Evolutionary conservation across 2,329 filamentous ascomycete species (phyloP).

Genomic region (Emergomyces africanus): DNA sequence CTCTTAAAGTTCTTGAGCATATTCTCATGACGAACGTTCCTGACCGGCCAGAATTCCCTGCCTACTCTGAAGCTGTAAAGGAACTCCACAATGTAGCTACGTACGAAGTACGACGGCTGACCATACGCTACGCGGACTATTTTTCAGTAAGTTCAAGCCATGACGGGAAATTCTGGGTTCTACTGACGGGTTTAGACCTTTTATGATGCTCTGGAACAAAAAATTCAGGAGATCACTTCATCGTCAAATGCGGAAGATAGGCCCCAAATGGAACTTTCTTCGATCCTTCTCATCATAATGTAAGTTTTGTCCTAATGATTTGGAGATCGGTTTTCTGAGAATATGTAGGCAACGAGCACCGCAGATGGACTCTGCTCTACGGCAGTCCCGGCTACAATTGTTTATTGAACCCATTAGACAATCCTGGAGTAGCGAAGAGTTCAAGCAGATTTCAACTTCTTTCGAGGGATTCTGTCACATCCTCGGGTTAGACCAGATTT

Average conservation of each 20-base stretch:
- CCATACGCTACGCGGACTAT: constrained; percentile 82
- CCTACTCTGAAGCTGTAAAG: constrained; percentile 80
- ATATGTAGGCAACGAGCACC: constrained; percentile 59
- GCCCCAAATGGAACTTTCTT: constrained; percentile 71
- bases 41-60: constrained; percentile 54
- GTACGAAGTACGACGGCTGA: constrained; percentile 76
- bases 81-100: constrained; percentile 76
- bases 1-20: constrained; percentile 80
- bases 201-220: constrained; percentile 73
- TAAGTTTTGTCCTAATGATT: constrained; percentile 25
- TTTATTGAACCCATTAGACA: constrained; percentile 75
- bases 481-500: constrained; percentile 66
- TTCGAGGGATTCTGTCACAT: constrained; percentile 70
- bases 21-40: constrained; percentile 73
- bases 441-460: constrained; percentile 56
- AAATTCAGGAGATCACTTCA: constrained; percentile 65
- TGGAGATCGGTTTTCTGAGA: constrained; percentile 2
- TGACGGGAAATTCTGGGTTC: constrained; percentile 7
- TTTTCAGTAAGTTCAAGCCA: constrained; percentile 49
- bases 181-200: constrained; percentile 45
- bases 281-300: constrained; percentile 89
- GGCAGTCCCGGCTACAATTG: constrained; percentile 56
- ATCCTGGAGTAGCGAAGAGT: constrained; percentile 61
- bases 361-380: constrained; percentile 56
- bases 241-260: constrained; percentile 63